These are phyloP conservation scores for Linum lewisii DNA, from an alignment of 345 rosid genomes.

Conservation along the genomic window DNA sequence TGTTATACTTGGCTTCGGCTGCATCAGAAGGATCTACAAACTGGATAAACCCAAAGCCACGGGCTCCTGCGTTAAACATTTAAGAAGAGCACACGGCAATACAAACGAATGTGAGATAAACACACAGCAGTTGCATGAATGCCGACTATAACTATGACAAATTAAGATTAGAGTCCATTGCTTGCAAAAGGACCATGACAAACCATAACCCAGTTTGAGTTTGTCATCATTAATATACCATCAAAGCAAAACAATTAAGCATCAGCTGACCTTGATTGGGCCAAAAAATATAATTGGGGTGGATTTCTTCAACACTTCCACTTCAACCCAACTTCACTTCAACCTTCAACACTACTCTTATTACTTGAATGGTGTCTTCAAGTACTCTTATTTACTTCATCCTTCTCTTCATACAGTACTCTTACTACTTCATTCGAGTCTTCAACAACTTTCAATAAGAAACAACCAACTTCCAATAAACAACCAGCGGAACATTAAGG, in stretches of 20 bases:
- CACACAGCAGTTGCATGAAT: not conserved
- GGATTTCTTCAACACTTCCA: constrained; percentile 44
- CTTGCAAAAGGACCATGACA: constrained; percentile 12
- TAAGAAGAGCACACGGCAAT: not conserved
- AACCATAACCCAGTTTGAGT: constrained; percentile 17
- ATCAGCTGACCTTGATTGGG: constrained; percentile 58
- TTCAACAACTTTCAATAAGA: constrained; percentile 72
- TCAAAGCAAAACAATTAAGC: constrained; percentile 27
- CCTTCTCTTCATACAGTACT: constrained; percentile 34
- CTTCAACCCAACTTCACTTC: constrained; percentile 41
- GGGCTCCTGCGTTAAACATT: constrained; percentile 48
- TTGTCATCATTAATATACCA: constrained; percentile 11
- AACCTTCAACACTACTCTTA: constrained; percentile 34
- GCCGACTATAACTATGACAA: constrained; percentile 10
- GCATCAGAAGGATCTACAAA: constrained; percentile 81
- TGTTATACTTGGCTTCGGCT: constrained; percentile 69
- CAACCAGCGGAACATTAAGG: constrained; percentile 13
- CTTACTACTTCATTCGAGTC: constrained; percentile 44
- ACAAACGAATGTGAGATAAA: not conserved
- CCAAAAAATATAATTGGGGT: constrained; percentile 32
- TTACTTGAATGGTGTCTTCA: constrained; percentile 28
- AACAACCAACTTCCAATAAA: constrained; percentile 58
- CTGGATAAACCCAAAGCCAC: constrained; percentile 92
- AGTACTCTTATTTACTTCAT: constrained; percentile 28
- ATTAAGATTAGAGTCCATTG: constrained; percentile 4